Evolutionary conservation across 2,329 filamentous ascomycete species (phyloP).

Genomic region (Grosmannia penicillata): DNA sequence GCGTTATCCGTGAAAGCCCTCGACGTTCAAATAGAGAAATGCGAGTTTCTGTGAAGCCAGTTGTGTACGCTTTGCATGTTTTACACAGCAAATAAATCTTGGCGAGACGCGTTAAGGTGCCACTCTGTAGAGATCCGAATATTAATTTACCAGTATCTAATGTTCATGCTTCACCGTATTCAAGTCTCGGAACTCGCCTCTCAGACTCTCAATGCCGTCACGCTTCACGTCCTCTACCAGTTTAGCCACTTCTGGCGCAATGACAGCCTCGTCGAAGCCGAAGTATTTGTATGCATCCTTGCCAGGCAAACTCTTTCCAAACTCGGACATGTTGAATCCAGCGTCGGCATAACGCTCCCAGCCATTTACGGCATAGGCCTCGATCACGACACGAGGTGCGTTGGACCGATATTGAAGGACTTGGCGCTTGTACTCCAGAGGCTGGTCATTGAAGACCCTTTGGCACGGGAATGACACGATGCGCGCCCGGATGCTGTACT

Average conservation of each 20-base stretch:
- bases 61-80: too few species aligned
- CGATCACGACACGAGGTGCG: slow-evolving; percentile 29
- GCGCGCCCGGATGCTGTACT: slow-evolving; percentile 16
- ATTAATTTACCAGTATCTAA: too few species aligned
- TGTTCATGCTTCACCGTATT: not conserved
- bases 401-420: slow-evolving; percentile 21
- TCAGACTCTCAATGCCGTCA: slow-evolving; percentile 11
- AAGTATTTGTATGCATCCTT: slow-evolving; percentile 37
- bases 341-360: slow-evolving; percentile 43
- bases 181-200: slow-evolving; percentile 16
- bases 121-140: too few species aligned
- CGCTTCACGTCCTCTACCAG: not conserved
- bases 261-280: slow-evolving; percentile 26
- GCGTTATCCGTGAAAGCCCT: too few species aligned
- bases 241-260: not conserved
- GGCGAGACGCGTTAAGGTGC: too few species aligned
- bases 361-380: slow-evolving; percentile 34
- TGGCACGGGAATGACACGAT: slow-evolving; percentile 23
- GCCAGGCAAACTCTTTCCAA: slow-evolving; percentile 35
- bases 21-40: too few species aligned
- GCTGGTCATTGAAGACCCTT: slow-evolving; percentile 20
- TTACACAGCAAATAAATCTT: too few species aligned
- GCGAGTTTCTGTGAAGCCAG: too few species aligned
- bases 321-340: slow-evolving; percentile 29
- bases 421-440: slow-evolving; percentile 18